Evolutionary conservation across 768 basidiomycete species (phyloP), one percentile per base, ranked within the genome.

Genomic region (Lanmaoa pseudosensibilis): DNA sequence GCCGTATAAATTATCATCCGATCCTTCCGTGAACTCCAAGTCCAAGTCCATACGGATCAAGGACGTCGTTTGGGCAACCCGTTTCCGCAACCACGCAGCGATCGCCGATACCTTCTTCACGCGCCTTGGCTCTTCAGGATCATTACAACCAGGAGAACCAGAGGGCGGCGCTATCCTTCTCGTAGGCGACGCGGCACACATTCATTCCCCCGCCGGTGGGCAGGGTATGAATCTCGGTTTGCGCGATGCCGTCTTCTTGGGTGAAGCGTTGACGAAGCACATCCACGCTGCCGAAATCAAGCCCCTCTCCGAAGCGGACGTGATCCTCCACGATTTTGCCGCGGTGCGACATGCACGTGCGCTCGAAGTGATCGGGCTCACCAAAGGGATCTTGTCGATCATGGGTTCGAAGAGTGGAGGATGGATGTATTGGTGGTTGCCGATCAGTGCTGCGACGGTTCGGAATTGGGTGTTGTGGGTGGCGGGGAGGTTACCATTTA

Each of bases 201-300:
- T 82, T 46, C 83, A 83, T 52, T 79, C 83, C 2, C 82, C 83
- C 5, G 73, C 75, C 2, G 82, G 83, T 4, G 83, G 83, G 1
- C 83, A 84, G 58, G 83, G 83, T 8, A 80, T 84, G 82, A 83
- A 83, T 56, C 75, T 84, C 25, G 82, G 82, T 11, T 65, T 84
- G 23, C 76, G 83, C 12, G 83, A 84, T 53, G 81, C 78, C 1
- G 59, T 82, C 15, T 70, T 73, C 46, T 70, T 83, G 13, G 81
- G 76, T 5, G 73, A 77, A 16, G 73, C 67, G 0, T 62, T 84
- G 45, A 64, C 66, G 23, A 67, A 72, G 32, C 79, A 80, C 61
- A 52, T 77, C 1, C 61, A 52, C 7, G 63, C 61, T 4, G 8
- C 58, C 9, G 55, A 63, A 34, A 55, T 52, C 6, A 34, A 44